phyloP scores from a whole-genome alignment of 495 filamentous ascomycete genomes.

The Neurospora terricola region DNA sequence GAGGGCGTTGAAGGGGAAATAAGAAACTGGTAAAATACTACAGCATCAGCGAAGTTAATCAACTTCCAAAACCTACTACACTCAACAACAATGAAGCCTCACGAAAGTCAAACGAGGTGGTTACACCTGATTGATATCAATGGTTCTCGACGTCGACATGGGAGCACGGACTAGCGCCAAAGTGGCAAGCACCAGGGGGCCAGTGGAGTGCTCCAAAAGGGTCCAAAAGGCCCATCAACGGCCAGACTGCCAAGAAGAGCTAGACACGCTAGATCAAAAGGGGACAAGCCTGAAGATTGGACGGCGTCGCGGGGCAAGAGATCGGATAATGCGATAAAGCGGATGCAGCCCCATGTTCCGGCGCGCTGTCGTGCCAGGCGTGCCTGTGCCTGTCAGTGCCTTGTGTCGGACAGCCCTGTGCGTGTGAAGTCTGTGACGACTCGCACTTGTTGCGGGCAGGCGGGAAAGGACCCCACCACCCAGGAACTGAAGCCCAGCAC shows the following conservation, averaged over 20 bases:
- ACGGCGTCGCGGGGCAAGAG: not conserved
- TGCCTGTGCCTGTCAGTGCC: not conserved
- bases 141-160: not conserved
- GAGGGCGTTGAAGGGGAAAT: not conserved
- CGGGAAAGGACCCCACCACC: not conserved
- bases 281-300: not conserved
- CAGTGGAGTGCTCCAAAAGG: not conserved
- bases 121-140: not conserved
- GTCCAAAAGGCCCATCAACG: not conserved
- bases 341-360: not conserved
- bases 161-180: not conserved
- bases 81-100: not conserved
- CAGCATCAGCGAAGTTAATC: no score
- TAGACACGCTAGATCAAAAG: not conserved
- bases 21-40: not conserved
- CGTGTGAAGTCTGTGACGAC: not conserved
- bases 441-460: not conserved
- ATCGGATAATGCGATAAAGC: not conserved
- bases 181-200: not conserved
- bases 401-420: not conserved
- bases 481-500: not conserved
- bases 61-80: not conserved
- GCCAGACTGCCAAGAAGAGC: not conserved
- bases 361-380: not conserved
- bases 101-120: not conserved